Conservation (phyloP, 2,329 filamentous ascomycete genomes). For the Nemania diffusa region DNA sequence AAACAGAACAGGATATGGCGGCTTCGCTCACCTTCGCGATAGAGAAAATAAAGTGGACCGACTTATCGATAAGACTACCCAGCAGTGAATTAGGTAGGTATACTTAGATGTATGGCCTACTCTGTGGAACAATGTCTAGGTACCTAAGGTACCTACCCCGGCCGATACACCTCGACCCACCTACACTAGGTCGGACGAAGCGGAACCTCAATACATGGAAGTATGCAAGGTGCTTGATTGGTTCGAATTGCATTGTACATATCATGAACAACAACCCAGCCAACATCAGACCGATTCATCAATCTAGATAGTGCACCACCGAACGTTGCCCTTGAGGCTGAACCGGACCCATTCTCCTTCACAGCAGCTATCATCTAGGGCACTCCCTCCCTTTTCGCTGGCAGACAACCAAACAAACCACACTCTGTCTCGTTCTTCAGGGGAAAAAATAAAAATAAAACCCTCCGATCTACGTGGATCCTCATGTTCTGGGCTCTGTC, state of each 20-base stretch:
- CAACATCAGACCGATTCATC: slow-evolving; percentile 13
- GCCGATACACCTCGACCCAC: slow-evolving; percentile 7
- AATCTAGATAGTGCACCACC: neutral
- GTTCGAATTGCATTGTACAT: slow-evolving; percentile 20
- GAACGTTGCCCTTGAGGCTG: slow-evolving; percentile 11
- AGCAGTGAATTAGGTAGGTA: neutral
- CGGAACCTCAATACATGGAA: neutral
- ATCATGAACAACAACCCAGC: neutral
- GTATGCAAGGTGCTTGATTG: slow-evolving; percentile 14
- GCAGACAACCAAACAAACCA: neutral
- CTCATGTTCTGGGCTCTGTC: slow-evolving; percentile 21
- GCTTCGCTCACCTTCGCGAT: neutral
- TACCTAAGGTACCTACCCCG: too few relatives aligned
- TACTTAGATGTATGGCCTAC: neutral
- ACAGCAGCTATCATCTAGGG: neutral
- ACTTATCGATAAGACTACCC: slow-evolving; percentile 29
- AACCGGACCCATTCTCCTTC: neutral
- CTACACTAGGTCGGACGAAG: neutral
- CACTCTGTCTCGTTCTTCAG: too few relatives aligned
- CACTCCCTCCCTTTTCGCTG: neutral
- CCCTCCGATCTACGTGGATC: neutral
- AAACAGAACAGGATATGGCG: neutral
- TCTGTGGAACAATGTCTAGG: slow-evolving; percentile 1
- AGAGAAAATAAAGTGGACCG: slow-evolving; percentile 36
- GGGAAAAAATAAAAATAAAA: too few relatives aligned